Evolutionary conservation across 805 yeast species (phyloP), one percentile per base, ranked within the genome.

Genomic region (Candida silvatica): DNA sequence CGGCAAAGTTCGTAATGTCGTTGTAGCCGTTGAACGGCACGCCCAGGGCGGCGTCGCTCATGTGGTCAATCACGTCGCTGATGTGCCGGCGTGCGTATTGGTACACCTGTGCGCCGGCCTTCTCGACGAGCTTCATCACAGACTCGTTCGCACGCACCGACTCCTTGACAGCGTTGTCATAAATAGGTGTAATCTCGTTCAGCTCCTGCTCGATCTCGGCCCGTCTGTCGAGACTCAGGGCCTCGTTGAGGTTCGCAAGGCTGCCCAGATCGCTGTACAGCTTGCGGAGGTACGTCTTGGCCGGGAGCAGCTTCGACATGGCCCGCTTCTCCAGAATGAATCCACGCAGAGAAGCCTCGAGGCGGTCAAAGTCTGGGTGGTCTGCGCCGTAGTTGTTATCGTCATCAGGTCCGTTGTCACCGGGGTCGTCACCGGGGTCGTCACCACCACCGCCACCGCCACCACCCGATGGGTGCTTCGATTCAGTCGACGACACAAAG

Each of bases 311-410:
- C 53, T 92, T 92, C 0, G 97, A 87, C 8, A 82, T 56, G 0
- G 96, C 77, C 48, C 98, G 71, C 48, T 88, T 92, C 45, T 90
- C 95, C 17, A 92, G 66, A 4, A 92, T 78, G 55, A 92, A 92
- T 44, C 78, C 77, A 35, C 97, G 71, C 38, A 92, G 64, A 2
- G 94, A 78, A 6, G 84, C 81, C 49, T 92, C 97, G 37, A 92
- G 62, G 33, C 72, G 75, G 47, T 85, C 95, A 52, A 90, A 87
- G 46, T 82, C 77, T 1, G 85, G 85, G 23, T 52, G 47, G n/a
- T 51, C 49, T 20, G 54, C 23, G 1, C 11, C 27, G 12, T 7
- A 22, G 12, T 22, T 22, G 16, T 24, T 19, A 3, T 20, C 18
- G 19, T 26, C 19, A 29, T 61, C 54, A 17, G 54, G 48, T 14